Evolutionary conservation across 495 filamentous ascomycete species (phyloP), one percentile per base, ranked within the genome.

Genomic region (Penicillium cataractarum): DNA sequence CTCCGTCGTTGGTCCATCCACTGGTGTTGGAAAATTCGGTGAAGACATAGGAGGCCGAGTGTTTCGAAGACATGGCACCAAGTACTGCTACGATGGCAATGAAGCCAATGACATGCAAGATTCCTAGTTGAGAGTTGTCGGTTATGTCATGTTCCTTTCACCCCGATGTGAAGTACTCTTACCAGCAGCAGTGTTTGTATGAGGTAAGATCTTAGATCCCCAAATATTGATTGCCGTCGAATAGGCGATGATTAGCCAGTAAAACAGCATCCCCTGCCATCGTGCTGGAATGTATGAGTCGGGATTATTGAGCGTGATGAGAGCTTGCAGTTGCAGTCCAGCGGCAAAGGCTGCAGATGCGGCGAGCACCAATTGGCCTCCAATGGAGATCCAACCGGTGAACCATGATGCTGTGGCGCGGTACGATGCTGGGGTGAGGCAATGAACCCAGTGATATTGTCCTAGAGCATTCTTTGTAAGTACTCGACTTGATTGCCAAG

Each of bases 311-410:
- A 71, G n/a, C 3, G 69, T 71, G 35, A 71, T 66, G 5, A 71
- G 61, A 0, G 65, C 66, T 27, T 71, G 69, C 17, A 71, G 29
- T 29, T 71, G 66, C 27, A 71, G 56, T 0, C 69, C 69, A 5
- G 60, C 63, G 1, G 69, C 69, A 27, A 71, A 71, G 12, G 69
- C 69, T 7, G 72, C 74, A 17, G 74, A 73, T 3, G 72, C 67
- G 32, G 72, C 67, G 24, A 74, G 53, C 2, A 74, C 71, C 12
- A 74, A 60, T 33, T 73, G 70, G 19, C 74, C 72, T 26, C 74
- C 74, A 37, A 71, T 70, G 5, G 68, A 73, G 40, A 71, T 66
- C 66, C 69, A 71, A 1, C 66, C 69, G 2, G 66, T 71, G 32
- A 69, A 71, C 69, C 69, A 71, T 21, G 69, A 53, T 7, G 69